Base-by-base conservation (phyloP, 2,329 filamentous ascomycete genomes). In the Colletotrichum australisinense region DNA sequence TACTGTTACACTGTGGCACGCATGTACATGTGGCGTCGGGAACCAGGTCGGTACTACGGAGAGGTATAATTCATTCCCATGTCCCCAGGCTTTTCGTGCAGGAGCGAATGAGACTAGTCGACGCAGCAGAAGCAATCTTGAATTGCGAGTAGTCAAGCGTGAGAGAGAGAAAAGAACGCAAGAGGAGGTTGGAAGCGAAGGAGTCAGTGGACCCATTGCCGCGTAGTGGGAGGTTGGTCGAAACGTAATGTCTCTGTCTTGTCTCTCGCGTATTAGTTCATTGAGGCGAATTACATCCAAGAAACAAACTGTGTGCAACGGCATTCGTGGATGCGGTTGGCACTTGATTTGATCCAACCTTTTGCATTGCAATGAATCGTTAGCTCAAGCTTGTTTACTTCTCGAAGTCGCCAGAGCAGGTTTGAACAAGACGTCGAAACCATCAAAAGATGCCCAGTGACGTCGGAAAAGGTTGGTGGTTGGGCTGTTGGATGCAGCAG, bases 401-500 rank as follows among this genome's bases (percentile, higher is more conserved):
- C 24, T 38, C 24, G 59, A 16, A 49, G 16, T 24, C 14, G 12
- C n/a, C 6, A 26, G 16, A 63, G 26, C 35, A 30, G 38, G 59
- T 30, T 46, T 49, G 24, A 22, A 63, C 32, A 42, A 22, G 38
- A 38, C 14, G 28, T 65, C 12, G 32, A 65, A 49, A n/a, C 1
- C 52, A 42, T 11, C 24, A 26, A 5, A 46, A 46, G 52, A 32
- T 24, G 49, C 28, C 49, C 53, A 32, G 52, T 65, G 63, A 65
- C 63, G 63, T 65, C 63, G 63, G 55, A 32, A 57, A 30, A n/a
- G 22, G 30, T n/a, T 42, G 63, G 63, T 26, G 30, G 63, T 64
- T 64, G 62, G 62, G 49, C 30, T 19, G 59, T 49, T 42, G 62
- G 49, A 55, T 38, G 63, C 63, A 56, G 49, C 24, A 30, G 35